These are phyloP conservation scores for Aurifilum marmelostoma DNA, from an alignment of 2,329 filamentous ascomycete species.

Conservation along the genomic window DNA sequence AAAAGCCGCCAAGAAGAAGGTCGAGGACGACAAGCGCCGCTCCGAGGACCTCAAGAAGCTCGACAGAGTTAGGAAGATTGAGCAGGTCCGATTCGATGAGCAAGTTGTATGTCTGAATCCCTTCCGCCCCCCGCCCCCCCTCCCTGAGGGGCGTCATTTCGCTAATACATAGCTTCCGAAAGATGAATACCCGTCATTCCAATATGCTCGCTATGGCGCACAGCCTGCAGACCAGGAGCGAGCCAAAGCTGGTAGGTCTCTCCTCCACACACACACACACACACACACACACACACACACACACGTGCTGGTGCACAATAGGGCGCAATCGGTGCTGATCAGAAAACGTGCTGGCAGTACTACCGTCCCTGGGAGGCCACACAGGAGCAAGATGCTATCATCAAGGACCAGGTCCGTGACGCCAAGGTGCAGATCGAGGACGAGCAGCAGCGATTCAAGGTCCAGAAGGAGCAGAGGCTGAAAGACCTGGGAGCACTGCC, in stretches of 20 bases:
- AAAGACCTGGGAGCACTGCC: constrained; percentile 41
- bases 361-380: constrained; percentile 83
- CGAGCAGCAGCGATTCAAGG: constrained; percentile 67
- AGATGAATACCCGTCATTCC: constrained; percentile 77
- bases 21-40: constrained; percentile 70
- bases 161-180: constrained; percentile 15
- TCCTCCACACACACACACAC: too few species aligned
- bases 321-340: background rate
- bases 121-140: too few species aligned
- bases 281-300: too few species aligned
- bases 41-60: constrained; percentile 68
- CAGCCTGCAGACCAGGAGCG: constrained; percentile 71
- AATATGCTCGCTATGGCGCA: constrained; percentile 73
- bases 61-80: constrained; percentile 61
- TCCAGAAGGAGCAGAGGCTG: constrained; percentile 47
- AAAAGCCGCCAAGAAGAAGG: constrained; percentile 72
- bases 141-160: too few species aligned
- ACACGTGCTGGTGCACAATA: background rate
- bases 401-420: constrained; percentile 71
- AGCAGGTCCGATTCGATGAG: constrained; percentile 77
- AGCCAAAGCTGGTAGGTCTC: constrained; percentile 73
- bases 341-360: constrained; percentile 60
- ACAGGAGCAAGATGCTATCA: constrained; percentile 67
- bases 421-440: constrained; percentile 64
- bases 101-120: constrained; percentile 68